Percentiles rank a stretch among this genome's conserved stretches.
Evolutionary conservation across 2,329 filamentous ascomycete genomes (phyloP).

Genomic region (Davidsoniella eucalypti): DNA sequence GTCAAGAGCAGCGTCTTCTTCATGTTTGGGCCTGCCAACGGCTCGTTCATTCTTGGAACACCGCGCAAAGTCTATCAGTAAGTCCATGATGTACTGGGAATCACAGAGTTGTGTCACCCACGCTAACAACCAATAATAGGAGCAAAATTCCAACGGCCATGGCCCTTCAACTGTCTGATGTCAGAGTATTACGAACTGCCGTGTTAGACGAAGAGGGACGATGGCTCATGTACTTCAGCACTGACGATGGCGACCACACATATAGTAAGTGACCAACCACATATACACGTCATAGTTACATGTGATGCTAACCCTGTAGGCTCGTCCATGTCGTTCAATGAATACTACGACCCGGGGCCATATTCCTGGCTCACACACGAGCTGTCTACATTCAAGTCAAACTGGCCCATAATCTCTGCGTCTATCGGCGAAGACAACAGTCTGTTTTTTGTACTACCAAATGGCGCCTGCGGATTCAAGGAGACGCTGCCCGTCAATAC

Average conservation of each 20-base stretch:
- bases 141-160: slow-evolving; percentile 7
- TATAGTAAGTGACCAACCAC: slow-evolving; percentile 1
- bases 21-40: slow-evolving; percentile 7
- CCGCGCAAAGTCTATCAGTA: slow-evolving; percentile 6
- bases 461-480: not conserved
- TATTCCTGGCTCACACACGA: slow-evolving; percentile 6
- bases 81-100: not conserved
- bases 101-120: not conserved
- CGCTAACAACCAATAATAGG: not conserved
- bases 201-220: slow-evolving; percentile 7
- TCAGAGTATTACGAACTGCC: slow-evolving; percentile 4
- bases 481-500: slow-evolving; percentile 1
- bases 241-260: slow-evolving; percentile 6
- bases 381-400: not conserved
- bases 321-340: slow-evolving; percentile 11
- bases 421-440: slow-evolving; percentile 5
- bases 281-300: not conserved
- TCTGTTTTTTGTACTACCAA: not conserved
- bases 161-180: slow-evolving; percentile 7
- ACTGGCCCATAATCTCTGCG: slow-evolving; percentile 5
- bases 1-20: slow-evolving; percentile 4
- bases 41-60: slow-evolving; percentile 7
- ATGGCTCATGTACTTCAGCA: slow-evolving; percentile 11
- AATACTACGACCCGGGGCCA: slow-evolving; percentile 8
- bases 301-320: not conserved